phyloP scores from a whole-genome alignment of 441 rosid genomes.

The Erodium trifolium region DNA sequence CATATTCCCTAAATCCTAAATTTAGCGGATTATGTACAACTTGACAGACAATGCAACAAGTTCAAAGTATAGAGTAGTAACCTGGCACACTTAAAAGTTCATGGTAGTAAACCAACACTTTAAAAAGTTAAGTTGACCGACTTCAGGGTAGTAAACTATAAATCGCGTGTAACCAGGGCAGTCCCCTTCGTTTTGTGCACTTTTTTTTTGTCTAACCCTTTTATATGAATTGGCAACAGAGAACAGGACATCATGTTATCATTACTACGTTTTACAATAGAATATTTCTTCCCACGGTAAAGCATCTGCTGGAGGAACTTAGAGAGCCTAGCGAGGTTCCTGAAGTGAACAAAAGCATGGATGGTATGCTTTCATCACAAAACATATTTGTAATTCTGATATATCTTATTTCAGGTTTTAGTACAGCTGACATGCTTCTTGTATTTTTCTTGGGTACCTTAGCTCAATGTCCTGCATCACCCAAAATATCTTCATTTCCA shows the following conservation, averaged over 20 bases:
- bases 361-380: constrained; percentile 34
- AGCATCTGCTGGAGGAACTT: constrained; percentile 72
- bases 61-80: no score
- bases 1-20: no score
- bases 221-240: constrained; percentile 42
- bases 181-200: no score
- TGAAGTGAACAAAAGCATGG: constrained; percentile 49
- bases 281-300: constrained; percentile 66
- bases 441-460: constrained; percentile 20
- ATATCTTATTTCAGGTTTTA: not conserved
- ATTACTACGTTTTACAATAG: constrained; percentile 89
- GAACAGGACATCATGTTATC: constrained; percentile 70
- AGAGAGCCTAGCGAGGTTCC: constrained; percentile 32
- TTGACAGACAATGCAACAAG: no score
- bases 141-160: no score
- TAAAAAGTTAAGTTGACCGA: no score
- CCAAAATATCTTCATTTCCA: constrained; percentile 73
- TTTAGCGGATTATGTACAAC: no score
- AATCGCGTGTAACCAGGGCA: no score
- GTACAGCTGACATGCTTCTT: constrained; percentile 18
- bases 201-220: constrained; percentile 19
- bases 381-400: not conserved
- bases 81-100: no score
- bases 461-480: constrained; percentile 91
- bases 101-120: no score